phyloP scores from a whole-genome alignment of 441 rosid genomes.

The Cnidoscolus chayamansa region DNA sequence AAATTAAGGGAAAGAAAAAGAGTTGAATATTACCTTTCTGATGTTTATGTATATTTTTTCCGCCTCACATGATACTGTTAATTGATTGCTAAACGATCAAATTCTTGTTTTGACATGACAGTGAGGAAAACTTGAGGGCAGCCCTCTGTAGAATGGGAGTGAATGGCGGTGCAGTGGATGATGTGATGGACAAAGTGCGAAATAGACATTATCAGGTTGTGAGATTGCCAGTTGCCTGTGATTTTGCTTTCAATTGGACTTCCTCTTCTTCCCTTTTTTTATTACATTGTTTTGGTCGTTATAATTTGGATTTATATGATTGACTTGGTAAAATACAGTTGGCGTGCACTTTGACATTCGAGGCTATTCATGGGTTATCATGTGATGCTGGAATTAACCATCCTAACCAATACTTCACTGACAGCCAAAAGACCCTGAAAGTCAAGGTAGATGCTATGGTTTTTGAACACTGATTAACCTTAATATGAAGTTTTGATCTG shows the following conservation, averaged over 20 bases:
- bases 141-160: conserved; percentile 83
- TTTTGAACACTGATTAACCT: conserved; percentile 3
- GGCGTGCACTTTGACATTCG: conserved; percentile 92
- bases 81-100: background rate
- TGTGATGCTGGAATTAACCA: conserved; percentile 90
- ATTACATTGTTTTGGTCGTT: background rate
- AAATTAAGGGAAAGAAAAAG: background rate
- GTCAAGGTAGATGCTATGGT: conserved; percentile 38
- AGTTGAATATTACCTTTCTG: background rate
- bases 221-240: conserved; percentile 11
- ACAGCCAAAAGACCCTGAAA: conserved; percentile 60
- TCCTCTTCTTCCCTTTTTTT: background rate
- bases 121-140: conserved; percentile 83
- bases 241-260: background rate
- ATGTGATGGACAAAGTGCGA: conserved; percentile 72
- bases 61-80: background rate
- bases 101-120: conserved; percentile 23
- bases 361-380: conserved; percentile 66
- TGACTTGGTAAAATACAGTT: conserved; percentile 44
- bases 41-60: no score
- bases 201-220: conserved; percentile 84
- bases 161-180: conserved; percentile 58
- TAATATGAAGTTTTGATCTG: conserved; percentile 1
- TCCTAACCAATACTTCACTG: conserved; percentile 76
- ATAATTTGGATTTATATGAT: conserved; percentile 2